Base-by-base conservation (phyloP, 1,284 basidiomycete genomes). In the Ganoderma boninense region DNA sequence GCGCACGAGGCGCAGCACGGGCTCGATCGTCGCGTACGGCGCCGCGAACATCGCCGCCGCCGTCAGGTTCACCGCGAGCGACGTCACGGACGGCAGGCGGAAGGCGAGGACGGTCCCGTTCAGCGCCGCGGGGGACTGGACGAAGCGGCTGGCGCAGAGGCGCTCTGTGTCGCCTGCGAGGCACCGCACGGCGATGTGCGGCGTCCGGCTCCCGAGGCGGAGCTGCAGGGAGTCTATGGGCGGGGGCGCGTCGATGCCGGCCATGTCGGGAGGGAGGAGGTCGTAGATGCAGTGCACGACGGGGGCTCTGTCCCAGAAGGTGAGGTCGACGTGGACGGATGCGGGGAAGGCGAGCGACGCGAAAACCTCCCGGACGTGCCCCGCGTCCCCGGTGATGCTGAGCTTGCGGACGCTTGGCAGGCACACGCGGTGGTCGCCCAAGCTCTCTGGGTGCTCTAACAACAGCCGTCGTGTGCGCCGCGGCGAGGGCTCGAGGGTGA, bases 41-140 rank as follows among this genome's bases (percentile, higher is more conserved):
- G 20, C 8, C 35, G 35, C 38, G 56, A 57, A 57, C 32, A 18
- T 35, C 10, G 29, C 14, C 20, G n/a, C 32, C 35, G 57, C n/a
- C 10, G 57, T 60, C 57, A 60, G 35, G 35, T 60, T 60, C 20
- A 60, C 16, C 20, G 57, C 57, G 20, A 60, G 35, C n/a, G n/a
- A 20, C 1, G 32, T 35, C 35, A 60, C 18, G 16, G 18, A 20
- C 2, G 57, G 57, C 11, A 13, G n/a, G 35, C 8, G 57, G 35
- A 60, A 60, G 2, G 57, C 11, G 20, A 18, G 20, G 10, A 40
- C 40, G 20, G 32, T 38, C 20, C 20, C 13, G 29, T 40, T 16
- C 6, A 35, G 20, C 20, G 13, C 18, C 16, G 57, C 8, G 2
- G 35, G 40, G n/a, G 57, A 38, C 35, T 32, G 35, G 5, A 40